Evolutionary conservation across 305 asterid genomes (phyloP).

Genomic region (Solanum hybrid): DNA sequence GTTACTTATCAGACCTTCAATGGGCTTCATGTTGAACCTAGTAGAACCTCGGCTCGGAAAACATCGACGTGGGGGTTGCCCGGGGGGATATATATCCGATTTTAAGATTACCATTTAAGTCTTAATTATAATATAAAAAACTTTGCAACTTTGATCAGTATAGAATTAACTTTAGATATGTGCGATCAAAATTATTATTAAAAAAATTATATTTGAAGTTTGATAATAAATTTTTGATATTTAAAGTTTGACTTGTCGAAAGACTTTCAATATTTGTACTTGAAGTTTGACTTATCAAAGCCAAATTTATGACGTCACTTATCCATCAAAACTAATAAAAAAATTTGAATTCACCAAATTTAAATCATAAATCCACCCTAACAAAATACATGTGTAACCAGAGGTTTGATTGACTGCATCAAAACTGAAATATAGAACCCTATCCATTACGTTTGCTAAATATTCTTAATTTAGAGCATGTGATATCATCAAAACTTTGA

Average conservation of each 20-base stretch:
- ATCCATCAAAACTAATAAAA: too few species aligned
- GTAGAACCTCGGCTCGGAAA: too few species aligned
- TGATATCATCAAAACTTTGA: neutral
- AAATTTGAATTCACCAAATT: neutral
- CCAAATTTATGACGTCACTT: neutral
- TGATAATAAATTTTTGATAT: neutral
- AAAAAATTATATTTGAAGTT: too few species aligned
- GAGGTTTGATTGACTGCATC: neutral
- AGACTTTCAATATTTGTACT: neutral
- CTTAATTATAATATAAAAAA: neutral
- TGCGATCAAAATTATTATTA: neutral
- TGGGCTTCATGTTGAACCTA: neutral
- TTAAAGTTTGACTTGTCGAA: neutral
- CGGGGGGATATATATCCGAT: neutral
- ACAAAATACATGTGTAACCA: neutral
- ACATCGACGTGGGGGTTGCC: neutral
- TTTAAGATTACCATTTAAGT: neutral
- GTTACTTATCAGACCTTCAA: neutral
- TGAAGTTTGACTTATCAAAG: neutral
- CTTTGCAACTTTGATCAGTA: neutral
- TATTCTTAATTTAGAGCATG: neutral
- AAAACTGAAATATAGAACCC: neutral
- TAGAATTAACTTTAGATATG: too few species aligned
- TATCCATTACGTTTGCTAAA: neutral
- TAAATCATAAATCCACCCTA: too few species aligned